phyloP scores from a whole-genome alignment of 2,329 filamentous ascomycete species.

The Xylaria hypoxylon region DNA sequence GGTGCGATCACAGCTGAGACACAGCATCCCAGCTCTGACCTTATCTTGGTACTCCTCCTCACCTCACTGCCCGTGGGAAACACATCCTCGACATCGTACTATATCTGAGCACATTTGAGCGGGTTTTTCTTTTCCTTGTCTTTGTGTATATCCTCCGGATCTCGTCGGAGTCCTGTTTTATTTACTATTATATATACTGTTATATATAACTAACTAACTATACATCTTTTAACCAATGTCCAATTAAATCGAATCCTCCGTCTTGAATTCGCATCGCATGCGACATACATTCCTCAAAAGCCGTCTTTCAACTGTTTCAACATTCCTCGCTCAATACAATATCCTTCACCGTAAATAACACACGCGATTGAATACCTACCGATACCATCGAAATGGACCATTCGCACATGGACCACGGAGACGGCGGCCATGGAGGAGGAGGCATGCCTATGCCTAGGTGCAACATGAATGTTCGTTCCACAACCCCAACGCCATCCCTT shows the following conservation, averaged over 20 bases:
- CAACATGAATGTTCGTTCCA: conserved; percentile 83
- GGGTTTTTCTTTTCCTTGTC: conserved; percentile 48
- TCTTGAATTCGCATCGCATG: neutral
- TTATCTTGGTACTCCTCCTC: conserved; percentile 7
- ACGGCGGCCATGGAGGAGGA: conserved; percentile 58
- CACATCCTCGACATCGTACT: conserved; percentile 24
- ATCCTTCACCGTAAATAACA: neutral
- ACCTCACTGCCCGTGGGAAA: conserved; percentile 11
- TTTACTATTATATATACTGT: conserved; percentile 3
- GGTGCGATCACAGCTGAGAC: conserved; percentile 19
- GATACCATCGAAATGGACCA: conserved; percentile 51
- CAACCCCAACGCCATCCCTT: neutral
- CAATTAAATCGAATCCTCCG: neutral
- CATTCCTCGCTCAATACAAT: conserved; percentile 10
- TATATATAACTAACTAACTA: neutral
- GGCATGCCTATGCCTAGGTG: conserved; percentile 69
- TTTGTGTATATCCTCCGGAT: conserved; percentile 14
- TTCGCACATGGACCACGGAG: conserved; percentile 65
- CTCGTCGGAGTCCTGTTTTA: conserved; percentile 4
- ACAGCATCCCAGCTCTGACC: conserved; percentile 14
- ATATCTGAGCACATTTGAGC: conserved; percentile 57
- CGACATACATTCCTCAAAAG: neutral
- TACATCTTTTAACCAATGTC: too few relatives aligned
- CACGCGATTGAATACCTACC: neutral
- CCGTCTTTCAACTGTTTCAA: neutral